These are phyloP conservation scores for Citrus medica DNA, from an alignment of 345 rosid species.

Conservation along the genomic window DNA sequence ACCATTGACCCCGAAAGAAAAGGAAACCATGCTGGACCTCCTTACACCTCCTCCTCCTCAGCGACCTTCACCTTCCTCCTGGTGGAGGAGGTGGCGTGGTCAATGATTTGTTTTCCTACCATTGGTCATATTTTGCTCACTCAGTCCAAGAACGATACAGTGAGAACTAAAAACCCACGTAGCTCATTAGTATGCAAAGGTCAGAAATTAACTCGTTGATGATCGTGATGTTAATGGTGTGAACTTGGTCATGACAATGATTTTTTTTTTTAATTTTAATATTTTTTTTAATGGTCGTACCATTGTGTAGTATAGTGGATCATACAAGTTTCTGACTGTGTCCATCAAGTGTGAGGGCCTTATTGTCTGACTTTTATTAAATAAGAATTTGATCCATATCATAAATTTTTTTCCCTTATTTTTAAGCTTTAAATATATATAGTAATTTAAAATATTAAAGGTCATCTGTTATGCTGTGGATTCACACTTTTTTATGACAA, in stretches of 20 bases:
- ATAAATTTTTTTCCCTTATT: neutral
- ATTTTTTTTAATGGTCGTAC: neutral
- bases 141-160: neutral
- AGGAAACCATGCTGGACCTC: constrained; percentile 80
- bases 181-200: neutral
- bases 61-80: constrained; percentile 30
- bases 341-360: neutral
- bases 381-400: neutral
- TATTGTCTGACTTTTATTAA: neutral
- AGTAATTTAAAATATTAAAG: neutral
- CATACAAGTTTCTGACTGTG: neutral
- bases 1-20: constrained; percentile 78
- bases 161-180: neutral
- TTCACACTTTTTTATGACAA: neutral
- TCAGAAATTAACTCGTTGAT: neutral
- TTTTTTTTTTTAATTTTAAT: neutral
- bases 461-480: neutral
- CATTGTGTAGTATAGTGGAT: neutral
- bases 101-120: constrained; percentile 13
- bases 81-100: constrained; percentile 54
- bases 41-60: constrained; percentile 75
- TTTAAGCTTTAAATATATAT: no score
- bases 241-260: neutral
- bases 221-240: neutral
- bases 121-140: neutral